A percentile compares a stretch with the other conserved stretches of the same genome.
Evolutionary conservation across 163 green algal genomes (phyloP).

Genomic region (Scenedesmus sp.): DNA sequence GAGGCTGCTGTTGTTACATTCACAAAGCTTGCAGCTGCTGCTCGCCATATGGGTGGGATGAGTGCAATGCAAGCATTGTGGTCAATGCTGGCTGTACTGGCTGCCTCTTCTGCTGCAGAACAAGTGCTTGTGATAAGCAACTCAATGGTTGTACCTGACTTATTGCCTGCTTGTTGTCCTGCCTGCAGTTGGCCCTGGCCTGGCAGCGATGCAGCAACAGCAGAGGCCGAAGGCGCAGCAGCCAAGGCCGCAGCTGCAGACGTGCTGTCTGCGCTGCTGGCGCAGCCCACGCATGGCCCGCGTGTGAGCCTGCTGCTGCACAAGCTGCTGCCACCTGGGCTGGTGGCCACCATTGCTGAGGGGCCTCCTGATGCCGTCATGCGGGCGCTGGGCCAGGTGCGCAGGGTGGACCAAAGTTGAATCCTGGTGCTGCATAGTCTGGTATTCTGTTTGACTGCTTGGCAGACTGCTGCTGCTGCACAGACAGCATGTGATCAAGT

Average conservation of each 20-base stretch:
- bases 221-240: conserved; percentile 44
- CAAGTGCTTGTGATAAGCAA: not conserved
- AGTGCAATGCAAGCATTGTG: too few relatives aligned
- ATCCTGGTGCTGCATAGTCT: not conserved
- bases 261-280: conserved; percentile 74
- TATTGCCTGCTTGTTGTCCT: not conserved
- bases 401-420: not conserved
- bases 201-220: not conserved
- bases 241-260: conserved; percentile 64
- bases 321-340: conserved; percentile 83
- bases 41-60: not conserved
- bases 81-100: not conserved
- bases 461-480: too few relatives aligned
- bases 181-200: conserved; percentile 35
- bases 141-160: not conserved
- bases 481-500: too few relatives aligned
- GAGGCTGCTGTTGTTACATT: not conserved
- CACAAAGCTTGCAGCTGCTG: too few relatives aligned
- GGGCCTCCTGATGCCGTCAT: conserved; percentile 74
- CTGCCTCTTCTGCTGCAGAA: not conserved
- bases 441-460: too few relatives aligned
- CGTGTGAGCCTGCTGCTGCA: conserved; percentile 72
- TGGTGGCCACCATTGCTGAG: conserved; percentile 81
- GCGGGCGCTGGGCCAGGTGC: conserved; percentile 62
- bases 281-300: conserved; percentile 80